phyloP scores from a whole-genome alignment of 495 filamentous ascomycete species.

The Penicillium mononematosum region DNA sequence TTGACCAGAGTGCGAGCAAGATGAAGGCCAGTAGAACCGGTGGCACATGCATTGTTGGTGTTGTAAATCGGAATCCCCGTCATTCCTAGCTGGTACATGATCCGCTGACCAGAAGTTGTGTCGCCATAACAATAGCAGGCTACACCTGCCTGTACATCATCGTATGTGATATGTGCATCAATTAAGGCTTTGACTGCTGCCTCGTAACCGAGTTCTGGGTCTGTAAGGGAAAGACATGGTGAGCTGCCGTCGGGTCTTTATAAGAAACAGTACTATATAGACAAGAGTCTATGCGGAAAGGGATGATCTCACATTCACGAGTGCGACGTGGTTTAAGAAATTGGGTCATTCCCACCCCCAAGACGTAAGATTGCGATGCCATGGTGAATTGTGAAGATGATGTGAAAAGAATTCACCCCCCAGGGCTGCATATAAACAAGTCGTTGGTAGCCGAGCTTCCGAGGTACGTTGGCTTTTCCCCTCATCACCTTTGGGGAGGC shows the following conservation, averaged over 20 bases:
- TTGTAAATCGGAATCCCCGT: constrained; percentile 84
- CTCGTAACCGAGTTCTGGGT: constrained; percentile 26
- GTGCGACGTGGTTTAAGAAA: constrained; percentile 28
- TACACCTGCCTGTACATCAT: constrained; percentile 79
- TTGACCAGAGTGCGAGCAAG: constrained; percentile 69
- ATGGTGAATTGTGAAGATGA: neutral
- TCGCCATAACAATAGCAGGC: constrained; percentile 90
- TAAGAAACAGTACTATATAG: too few relatives aligned
- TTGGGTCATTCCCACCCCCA: constrained; percentile 25
- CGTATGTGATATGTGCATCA: constrained; percentile 83
- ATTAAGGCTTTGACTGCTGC: constrained; percentile 66
- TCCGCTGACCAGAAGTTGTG: constrained; percentile 66
- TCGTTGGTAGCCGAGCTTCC: constrained; percentile 13
- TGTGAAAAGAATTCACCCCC: too few relatives aligned
- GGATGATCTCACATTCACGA: constrained; percentile 14
- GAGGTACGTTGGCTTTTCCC: constrained; percentile 12
- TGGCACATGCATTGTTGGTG: constrained; percentile 86
- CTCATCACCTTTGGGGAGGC: neutral
- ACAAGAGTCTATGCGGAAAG: too few relatives aligned
- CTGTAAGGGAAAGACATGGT: neutral
- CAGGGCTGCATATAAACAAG: too few relatives aligned
- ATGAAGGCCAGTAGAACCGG: constrained; percentile 72
- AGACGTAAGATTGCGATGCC: constrained; percentile 16
- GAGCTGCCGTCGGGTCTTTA: neutral
- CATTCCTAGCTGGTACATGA: constrained; percentile 93